phyloP scores from a whole-genome alignment of 768 basidiomycete species.

The Suillus bovinus region DNA sequence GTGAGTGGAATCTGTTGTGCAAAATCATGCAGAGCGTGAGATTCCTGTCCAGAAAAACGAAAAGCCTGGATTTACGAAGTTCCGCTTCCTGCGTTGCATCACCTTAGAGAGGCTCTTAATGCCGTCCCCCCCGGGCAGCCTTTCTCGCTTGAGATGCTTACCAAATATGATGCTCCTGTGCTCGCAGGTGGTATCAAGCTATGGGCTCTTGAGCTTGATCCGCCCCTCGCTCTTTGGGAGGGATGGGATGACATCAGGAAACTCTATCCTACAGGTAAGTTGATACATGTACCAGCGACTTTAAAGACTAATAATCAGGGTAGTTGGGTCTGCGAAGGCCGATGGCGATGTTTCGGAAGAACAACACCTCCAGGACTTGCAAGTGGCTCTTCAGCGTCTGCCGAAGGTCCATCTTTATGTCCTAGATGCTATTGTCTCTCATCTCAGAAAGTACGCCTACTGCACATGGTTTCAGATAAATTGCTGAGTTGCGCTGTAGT shows the following conservation, averaged over 20 bases:
- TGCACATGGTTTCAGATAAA: slow-evolving; percentile 4
- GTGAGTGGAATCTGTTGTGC: slow-evolving; percentile 38
- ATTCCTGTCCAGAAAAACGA: slow-evolving; percentile 60
- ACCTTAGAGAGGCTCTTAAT: slow-evolving; percentile 84
- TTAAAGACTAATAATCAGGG: background rate
- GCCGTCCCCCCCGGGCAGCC: slow-evolving; percentile 53
- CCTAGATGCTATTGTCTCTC: slow-evolving; percentile 74
- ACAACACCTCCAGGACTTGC: slow-evolving; percentile 63
- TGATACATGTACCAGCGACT: background rate
- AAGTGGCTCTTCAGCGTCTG: slow-evolving; percentile 61
- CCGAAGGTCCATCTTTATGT: slow-evolving; percentile 82
- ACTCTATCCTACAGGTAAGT: slow-evolving; percentile 71
- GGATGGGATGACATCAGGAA: slow-evolving; percentile 90
- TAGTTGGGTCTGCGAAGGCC: slow-evolving; percentile 57
- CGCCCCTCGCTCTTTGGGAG: slow-evolving; percentile 82
- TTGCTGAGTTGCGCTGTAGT: slow-evolving; percentile 36
- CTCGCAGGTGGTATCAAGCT: slow-evolving; percentile 85
- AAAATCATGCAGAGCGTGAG: slow-evolving; percentile 3
- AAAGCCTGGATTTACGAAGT: slow-evolving; percentile 96
- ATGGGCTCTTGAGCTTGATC: slow-evolving; percentile 90
- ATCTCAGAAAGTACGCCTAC: slow-evolving; percentile 63
- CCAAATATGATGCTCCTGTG: slow-evolving; percentile 82
- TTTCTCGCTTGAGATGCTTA: slow-evolving; percentile 55
- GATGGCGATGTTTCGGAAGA: slow-evolving; percentile 56
- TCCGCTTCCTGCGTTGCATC: slow-evolving; percentile 79